Conservation (phyloP, 2,329 filamentous ascomycete species). For the Colletotrichum sublineola region DNA sequence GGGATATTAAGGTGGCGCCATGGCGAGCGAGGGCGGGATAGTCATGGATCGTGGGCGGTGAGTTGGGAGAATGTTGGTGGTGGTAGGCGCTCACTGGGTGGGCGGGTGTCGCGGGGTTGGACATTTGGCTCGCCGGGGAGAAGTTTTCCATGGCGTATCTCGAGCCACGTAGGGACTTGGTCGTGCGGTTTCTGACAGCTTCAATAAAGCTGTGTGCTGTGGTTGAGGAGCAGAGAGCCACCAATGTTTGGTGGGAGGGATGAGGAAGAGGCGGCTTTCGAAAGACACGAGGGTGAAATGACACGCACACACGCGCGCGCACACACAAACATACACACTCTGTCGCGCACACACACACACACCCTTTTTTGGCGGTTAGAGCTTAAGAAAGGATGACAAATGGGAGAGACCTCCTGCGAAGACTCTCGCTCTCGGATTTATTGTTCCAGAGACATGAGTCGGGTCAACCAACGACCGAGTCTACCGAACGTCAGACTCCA, state of each 20-base stretch:
- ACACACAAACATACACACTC: not conserved
- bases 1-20: conserved; percentile 40
- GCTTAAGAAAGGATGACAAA: conserved; percentile 29
- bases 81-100: conserved; percentile 21
- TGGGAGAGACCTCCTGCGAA: conserved; percentile 11
- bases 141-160: conserved; percentile 20
- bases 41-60: conserved; percentile 31
- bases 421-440: conserved; percentile 24
- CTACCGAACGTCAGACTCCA: conserved; percentile 12
- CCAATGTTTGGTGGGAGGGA: conserved; percentile 15
- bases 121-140: conserved; percentile 34
- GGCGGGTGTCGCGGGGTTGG: conserved; percentile 33
- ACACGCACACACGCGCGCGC: conserved; percentile 2
- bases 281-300: conserved; percentile 8
- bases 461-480: not conserved
- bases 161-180: not conserved
- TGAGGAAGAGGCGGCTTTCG: conserved; percentile 15
- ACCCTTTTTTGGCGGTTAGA: not conserved
- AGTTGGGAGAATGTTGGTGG: conserved; percentile 37
- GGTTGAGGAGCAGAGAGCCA: conserved; percentile 5
- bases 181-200: not conserved
- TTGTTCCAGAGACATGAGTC: conserved; percentile 26
- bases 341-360: not conserved
- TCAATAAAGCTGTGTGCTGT: not conserved
- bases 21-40: conserved; percentile 35